Base-by-base conservation (phyloP, 2,329 filamentous ascomycete genomes). In the Cladosporium sp. region DNA sequence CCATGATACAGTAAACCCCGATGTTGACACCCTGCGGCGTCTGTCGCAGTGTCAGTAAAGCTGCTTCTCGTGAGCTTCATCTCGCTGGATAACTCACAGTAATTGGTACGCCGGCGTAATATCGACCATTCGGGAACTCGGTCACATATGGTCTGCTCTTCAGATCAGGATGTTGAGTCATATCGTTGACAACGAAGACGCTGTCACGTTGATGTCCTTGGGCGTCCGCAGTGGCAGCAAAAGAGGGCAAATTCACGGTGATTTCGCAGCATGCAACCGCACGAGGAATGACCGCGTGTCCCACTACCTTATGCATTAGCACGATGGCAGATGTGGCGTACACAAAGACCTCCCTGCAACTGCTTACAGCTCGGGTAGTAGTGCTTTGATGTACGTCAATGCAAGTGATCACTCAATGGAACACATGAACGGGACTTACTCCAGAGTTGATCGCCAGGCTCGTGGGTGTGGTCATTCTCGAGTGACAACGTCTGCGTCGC, bases 51-150 rank as follows among this genome's bases (percentile, higher is more conserved):
- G n/a, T n/a, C n/a, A n/a, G n/a, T n/a, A n/a, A n/a, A n/a, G n/a
- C n/a, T n/a, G n/a, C n/a, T n/a, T n/a, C n/a, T n/a, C n/a, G n/a
- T n/a, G n/a, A n/a, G n/a, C n/a, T n/a, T n/a, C n/a, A n/a, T n/a
- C n/a, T n/a, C n/a, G n/a, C n/a, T n/a, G n/a, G n/a, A n/a, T n/a
- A n/a, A n/a, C n/a, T n/a, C n/a, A n/a, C n/a, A n/a, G 83, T 82
- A 59, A 91, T 85, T 0, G 88, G 88, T 0, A 89, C 87, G n/a
- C 84, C 84, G 5, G 84, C 84, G 66, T 86, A 86, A 70, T 87
- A 87, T 5, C 71, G 70, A 4, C 69, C 72, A 18, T 67, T 68
- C 1, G 75, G 74, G 23, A 66, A 68, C 32, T 67, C 69, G 14
- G 51, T 69, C 1, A 76, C 74, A 60, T 71, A 76, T 10, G 73